A percentile compares a stretch with the other conserved stretches of the same genome.
These are phyloP conservation scores for Suillus americanus DNA, from an alignment of 768 basidiomycete species.

Conservation along the genomic window DNA sequence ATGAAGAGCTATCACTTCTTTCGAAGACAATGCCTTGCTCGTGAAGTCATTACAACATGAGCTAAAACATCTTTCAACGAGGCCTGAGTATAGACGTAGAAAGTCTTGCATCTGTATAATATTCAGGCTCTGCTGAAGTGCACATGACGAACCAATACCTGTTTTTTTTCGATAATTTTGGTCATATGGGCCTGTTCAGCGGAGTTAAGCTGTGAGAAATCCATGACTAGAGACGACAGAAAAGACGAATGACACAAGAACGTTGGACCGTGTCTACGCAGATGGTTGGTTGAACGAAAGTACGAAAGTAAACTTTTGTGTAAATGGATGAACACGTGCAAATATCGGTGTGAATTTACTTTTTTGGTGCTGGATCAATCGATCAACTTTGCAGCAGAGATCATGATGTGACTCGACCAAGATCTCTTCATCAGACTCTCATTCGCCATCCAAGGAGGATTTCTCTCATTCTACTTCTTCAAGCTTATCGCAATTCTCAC, in stretches of 20 bases:
- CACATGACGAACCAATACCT: slow-evolving; percentile 49
- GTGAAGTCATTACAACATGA: slow-evolving; percentile 97
- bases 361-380: neutral
- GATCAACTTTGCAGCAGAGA: neutral
- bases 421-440: slow-evolving; percentile 7
- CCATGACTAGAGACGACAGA: slow-evolving; percentile 51
- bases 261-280: slow-evolving; percentile 3
- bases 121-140: slow-evolving; percentile 3
- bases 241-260: slow-evolving; percentile 7
- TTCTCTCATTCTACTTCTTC: slow-evolving; percentile 6
- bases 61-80: slow-evolving; percentile 96
- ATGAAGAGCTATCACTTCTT: slow-evolving; percentile 62
- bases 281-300: slow-evolving; percentile 13
- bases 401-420: slow-evolving; percentile 9
- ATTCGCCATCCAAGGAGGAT: neutral
- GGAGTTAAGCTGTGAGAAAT: slow-evolving; percentile 85
- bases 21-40: slow-evolving; percentile 86
- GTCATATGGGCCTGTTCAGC: slow-evolving; percentile 97
- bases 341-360: slow-evolving; percentile 3
- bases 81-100: slow-evolving; percentile 87
- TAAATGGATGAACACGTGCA: slow-evolving; percentile 6
- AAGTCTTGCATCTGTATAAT: slow-evolving; percentile 93
- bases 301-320: slow-evolving; percentile 8
- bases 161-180: slow-evolving; percentile 93
- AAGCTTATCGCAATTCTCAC: slow-evolving; percentile 9